A percentile compares a stretch with the other conserved stretches of the same genome.
phyloP scores from a whole-genome alignment of 2,329 filamentous ascomycete genomes.

The Uncinocarpus reesii region DNA sequence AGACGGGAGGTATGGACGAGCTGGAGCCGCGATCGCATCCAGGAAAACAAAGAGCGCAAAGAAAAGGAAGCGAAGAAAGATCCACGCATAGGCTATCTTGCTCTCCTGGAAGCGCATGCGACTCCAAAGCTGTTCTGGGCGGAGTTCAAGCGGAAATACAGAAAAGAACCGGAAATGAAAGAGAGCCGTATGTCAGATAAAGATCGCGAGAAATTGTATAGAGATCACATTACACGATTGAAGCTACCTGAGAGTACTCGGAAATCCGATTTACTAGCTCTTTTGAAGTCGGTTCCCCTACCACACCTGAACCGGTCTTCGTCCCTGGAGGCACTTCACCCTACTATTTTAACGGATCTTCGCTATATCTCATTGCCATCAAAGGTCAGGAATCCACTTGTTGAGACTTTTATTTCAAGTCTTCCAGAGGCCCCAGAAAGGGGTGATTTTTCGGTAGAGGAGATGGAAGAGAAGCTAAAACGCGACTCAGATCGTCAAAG shows the following conservation, averaged over 20 bases:
- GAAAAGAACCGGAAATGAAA: conserved; percentile 65
- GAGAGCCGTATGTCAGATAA: conserved; percentile 37
- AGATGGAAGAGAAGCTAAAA: conserved; percentile 30
- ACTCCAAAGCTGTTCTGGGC: conserved; percentile 94
- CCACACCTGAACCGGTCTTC: conserved; percentile 34
- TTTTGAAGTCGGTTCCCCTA: conserved; percentile 37
- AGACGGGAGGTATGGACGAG: conserved; percentile 73
- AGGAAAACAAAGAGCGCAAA: conserved; percentile 58
- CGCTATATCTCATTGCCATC: conserved; percentile 35
- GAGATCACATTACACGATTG: conserved; percentile 38
- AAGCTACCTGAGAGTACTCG: conserved; percentile 38
- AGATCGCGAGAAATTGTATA: conserved; percentile 41
- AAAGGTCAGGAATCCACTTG: conserved; percentile 32
- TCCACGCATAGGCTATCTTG: conserved; percentile 70
- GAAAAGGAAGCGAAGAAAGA: conserved; percentile 70
- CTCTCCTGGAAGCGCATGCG: conserved; percentile 69
- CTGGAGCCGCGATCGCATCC: conserved; percentile 72
- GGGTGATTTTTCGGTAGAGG: conserved; percentile 29
- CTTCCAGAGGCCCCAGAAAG: conserved; percentile 31
- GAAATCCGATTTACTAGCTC: conserved; percentile 37
- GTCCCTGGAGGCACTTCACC: conserved; percentile 31
- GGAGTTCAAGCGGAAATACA: conserved; percentile 87
- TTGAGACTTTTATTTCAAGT: conserved; percentile 37
- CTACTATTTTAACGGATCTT: conserved; percentile 35
- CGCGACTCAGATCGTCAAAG: conserved; percentile 34